These are phyloP conservation scores for Epichloe aotearoae DNA, from an alignment of 2,329 filamentous ascomycete species.

Conservation along the genomic window DNA sequence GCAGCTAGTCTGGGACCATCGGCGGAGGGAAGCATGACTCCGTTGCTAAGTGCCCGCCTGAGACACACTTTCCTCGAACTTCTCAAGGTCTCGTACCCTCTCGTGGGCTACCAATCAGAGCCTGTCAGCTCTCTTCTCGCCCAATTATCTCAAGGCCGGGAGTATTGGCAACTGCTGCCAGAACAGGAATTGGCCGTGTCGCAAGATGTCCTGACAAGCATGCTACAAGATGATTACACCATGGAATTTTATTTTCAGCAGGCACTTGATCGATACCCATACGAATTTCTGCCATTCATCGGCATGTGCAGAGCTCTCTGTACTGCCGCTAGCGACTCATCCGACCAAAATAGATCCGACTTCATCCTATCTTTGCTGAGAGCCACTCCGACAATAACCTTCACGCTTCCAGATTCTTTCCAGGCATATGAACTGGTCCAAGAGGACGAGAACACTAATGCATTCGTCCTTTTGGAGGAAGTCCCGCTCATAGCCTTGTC, in stretches of 20 bases:
- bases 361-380: conserved; percentile 52
- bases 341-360: conserved; percentile 26
- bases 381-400: conserved; percentile 61
- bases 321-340: conserved; percentile 18
- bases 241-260: conserved; percentile 50
- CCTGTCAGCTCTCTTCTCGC: conserved; percentile 53
- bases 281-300: conserved; percentile 70
- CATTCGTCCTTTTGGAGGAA: conserved; percentile 52
- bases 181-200: conserved; percentile 17
- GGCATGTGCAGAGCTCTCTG: conserved; percentile 54
- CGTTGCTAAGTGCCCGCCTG: conserved; percentile 47
- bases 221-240: conserved; percentile 28
- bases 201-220: conserved; percentile 21
- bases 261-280: conserved; percentile 68
- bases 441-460: conserved; percentile 77
- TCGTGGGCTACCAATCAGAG: conserved; percentile 61
- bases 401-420: conserved; percentile 60
- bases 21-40: conserved; percentile 33
- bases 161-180: conserved; percentile 39
- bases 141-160: conserved; percentile 42
- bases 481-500: conserved; percentile 48
- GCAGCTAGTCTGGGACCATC: conserved; percentile 32
- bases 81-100: conserved; percentile 50
- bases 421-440: conserved; percentile 62
- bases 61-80: conserved; percentile 56